phyloP scores from a whole-genome alignment of 176 grass and related monocot genomes.

The Puya raimondii region DNA sequence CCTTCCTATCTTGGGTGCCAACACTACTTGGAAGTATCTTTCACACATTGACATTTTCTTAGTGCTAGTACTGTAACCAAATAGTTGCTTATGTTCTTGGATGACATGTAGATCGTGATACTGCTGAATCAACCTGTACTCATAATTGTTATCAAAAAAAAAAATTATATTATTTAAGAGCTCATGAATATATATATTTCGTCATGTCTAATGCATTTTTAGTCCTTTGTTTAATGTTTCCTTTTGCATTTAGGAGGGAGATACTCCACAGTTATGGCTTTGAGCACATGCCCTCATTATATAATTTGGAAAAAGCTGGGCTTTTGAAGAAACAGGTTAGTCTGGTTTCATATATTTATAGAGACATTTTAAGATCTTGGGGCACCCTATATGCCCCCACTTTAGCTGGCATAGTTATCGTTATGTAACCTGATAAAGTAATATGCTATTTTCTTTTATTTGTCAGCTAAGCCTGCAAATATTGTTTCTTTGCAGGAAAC shows the following conservation, averaged over 20 bases:
- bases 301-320: conserved; percentile 88
- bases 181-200: too few relatives aligned
- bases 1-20: too few relatives aligned
- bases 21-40: too few relatives aligned
- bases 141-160: too few relatives aligned
- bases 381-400: neutral
- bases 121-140: too few relatives aligned
- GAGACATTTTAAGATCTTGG: conserved; percentile 1
- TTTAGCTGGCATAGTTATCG: neutral
- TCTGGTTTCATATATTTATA: conserved; percentile 21
- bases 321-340: conserved; percentile 81
- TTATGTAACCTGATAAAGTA: neutral
- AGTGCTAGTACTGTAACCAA: too few relatives aligned
- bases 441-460: neutral
- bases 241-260: conserved; percentile 49
- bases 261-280: conserved; percentile 98
- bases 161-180: too few relatives aligned
- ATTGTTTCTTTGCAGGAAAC: conserved; percentile 39
- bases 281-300: conserved; percentile 74
- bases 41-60: too few relatives aligned
- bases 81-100: too few relatives aligned
- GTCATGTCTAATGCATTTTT: too few relatives aligned
- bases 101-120: too few relatives aligned
- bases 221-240: neutral
- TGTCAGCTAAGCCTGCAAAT: conserved; percentile 4